A percentile compares a stretch with the other conserved stretches of the same genome.
These are phyloP conservation scores for Colletotrichum falcatum DNA, from an alignment of 2,329 filamentous ascomycete species.

Conservation along the genomic window DNA sequence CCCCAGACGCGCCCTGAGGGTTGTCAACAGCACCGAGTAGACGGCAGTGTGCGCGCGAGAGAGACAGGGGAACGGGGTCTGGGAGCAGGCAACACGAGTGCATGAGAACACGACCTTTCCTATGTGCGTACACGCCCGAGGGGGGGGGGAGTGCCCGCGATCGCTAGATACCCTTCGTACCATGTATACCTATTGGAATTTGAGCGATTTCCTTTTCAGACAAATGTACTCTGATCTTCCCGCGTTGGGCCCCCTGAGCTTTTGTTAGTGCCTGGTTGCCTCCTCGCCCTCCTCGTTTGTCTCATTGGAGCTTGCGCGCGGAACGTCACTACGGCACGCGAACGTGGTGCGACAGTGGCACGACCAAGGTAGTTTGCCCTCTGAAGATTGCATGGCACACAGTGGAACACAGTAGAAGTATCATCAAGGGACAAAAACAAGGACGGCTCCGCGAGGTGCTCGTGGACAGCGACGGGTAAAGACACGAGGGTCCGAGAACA, in stretches of 20 bases:
- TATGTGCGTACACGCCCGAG: neutral
- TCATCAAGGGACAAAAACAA: conserved; percentile 7
- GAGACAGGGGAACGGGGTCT: neutral
- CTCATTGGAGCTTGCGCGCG: neutral
- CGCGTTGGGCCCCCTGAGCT: neutral
- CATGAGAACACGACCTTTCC: conserved; percentile 30
- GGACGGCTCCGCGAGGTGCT: neutral
- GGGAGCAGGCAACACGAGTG: neutral
- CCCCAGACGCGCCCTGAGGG: conserved; percentile 74
- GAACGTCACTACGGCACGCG: neutral
- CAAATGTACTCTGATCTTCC: neutral
- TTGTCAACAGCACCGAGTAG: conserved; percentile 67
- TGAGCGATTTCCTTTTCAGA: neutral
- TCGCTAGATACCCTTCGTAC: conserved; percentile 38
- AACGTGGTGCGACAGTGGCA: neutral
- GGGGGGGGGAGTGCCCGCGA: conserved; percentile 8
- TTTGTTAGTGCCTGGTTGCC: neutral
- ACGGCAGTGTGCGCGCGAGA: neutral
- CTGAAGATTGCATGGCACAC: no score
- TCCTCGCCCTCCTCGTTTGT: neutral
- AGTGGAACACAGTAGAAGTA: no score
- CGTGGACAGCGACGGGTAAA: neutral
- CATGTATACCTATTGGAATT: conserved; percentile 13
- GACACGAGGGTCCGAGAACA: neutral
- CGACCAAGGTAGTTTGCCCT: no score